These are phyloP conservation scores for Coniferiporia sulphurascens DNA, from an alignment of 1,284 basidiomycete genomes.

Conservation along the genomic window DNA sequence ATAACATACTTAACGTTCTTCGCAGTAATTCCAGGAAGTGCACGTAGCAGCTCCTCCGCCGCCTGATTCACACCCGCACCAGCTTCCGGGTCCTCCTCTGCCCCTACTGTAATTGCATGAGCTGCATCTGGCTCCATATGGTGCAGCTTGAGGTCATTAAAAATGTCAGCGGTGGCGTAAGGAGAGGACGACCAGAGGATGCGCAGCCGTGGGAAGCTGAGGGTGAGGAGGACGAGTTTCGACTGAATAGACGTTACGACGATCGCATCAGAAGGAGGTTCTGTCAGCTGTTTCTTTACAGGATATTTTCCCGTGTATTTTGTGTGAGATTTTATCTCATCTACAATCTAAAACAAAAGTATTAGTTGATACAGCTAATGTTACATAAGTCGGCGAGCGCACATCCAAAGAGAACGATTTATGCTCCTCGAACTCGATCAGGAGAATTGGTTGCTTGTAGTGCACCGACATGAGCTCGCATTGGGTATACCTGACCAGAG, in stretches of 20 bases:
- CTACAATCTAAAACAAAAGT: slow-evolving; percentile 39
- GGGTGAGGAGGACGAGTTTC: slow-evolving; percentile 85
- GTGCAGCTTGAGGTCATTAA: slow-evolving; percentile 87
- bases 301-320: slow-evolving; percentile 54
- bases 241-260: slow-evolving; percentile 64
- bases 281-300: slow-evolving; percentile 39
- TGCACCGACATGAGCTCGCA: slow-evolving; percentile 96
- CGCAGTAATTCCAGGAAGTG: slow-evolving; percentile 73
- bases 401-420: slow-evolving; percentile 91
- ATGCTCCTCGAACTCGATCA: slow-evolving; percentile 99
- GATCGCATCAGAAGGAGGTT: slow-evolving; percentile 38
- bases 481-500: slow-evolving; percentile 76
- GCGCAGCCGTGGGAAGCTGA: slow-evolving; percentile 86
- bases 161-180: slow-evolving; percentile 87
- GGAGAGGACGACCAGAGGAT: slow-evolving; percentile 98
- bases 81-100: slow-evolving; percentile 63
- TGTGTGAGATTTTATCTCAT: slow-evolving; percentile 58
- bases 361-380: slow-evolving; percentile 4
- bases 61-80: slow-evolving; percentile 66
- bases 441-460: slow-evolving; percentile 89
- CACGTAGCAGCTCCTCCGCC: slow-evolving; percentile 71
- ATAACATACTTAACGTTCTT: slow-evolving; percentile 88
- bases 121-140: slow-evolving; percentile 78
- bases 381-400: slow-evolving; percentile 22
- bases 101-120: slow-evolving; percentile 74